Evolutionary conservation across 139 green algal genomes (phyloP), one percentile per base, ranked within the genome.

Genomic region (Coelastrella sp.): DNA sequence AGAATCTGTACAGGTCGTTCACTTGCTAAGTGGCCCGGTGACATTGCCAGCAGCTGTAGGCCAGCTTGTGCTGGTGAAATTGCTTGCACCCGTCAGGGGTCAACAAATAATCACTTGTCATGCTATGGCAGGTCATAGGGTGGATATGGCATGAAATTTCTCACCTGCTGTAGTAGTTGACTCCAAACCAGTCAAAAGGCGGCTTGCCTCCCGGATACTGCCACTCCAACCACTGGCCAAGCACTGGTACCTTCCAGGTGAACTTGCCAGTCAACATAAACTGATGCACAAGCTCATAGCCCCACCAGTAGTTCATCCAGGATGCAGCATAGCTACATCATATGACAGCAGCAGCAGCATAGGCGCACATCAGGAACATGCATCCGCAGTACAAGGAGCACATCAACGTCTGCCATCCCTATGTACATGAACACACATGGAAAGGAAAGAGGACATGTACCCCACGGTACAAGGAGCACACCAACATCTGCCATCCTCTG

Each of bases 291-390:
- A 93, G 68, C 76, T 94, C 88, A 57, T 91, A 91, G 66, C 91
- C 91, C 88, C 88, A 93, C 89, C 91, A 94, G 87, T 91, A 93
- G n/a, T 81, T 89, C 81, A 92, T 84, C 91, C 91, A 94, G 34
- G 86, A 50, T 45, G 63, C 62, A 21, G 60, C 48, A 62, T 74
- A 88, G 37, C 76, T 86, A 8, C 34, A 51, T n/a, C n/a, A n/a
- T n/a, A n/a, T n/a, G n/a, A n/a, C n/a, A 74, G 64, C 13, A 43
- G 35, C 48, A 57, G 6, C 21, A 64, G 53, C 19, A 34, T 32
- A 9, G 21, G 19, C 17, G 5, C 17, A 64, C 2, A 27, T 21
- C 7, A 57, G 11, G 15, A 9, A 57, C 77, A 81, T 53, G 32
- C 67, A 51, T 34, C 5, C 19, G n/a, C 27, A 40, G 27, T 30